Evolutionary conservation across 371 early-diverging fungal genomes (phyloP), one percentile per base, ranked within the genome.

Genomic region (Mucor plumbeus): DNA sequence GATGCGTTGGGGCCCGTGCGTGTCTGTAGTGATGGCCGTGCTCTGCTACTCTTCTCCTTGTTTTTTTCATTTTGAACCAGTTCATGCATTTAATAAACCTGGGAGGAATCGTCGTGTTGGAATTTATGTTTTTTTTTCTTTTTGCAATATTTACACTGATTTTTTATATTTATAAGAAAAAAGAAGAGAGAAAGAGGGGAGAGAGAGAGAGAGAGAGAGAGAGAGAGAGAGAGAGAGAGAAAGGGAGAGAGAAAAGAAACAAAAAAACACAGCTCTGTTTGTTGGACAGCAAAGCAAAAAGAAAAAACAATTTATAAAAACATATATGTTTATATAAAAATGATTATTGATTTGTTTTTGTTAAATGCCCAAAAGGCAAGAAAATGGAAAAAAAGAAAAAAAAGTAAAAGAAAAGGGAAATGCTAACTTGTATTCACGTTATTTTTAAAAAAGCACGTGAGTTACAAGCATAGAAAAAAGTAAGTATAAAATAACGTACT

Each of bases 1-100:
- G 26, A 59, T 60, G 69, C 65, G 59, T 53, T 66, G 53, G 70
- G 76, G 78, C 73, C 78, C 76, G 78, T 78, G 78, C 78, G 78
- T 71, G 71, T 60, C 19, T 60, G 60, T 60, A 33, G 48, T 69
- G 54, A 54, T 66, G 71, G 62, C 68, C 72, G 68, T 67, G 72
- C 65, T 68, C 65, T 62, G 57, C 66, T 69, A 44, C 31, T 53
- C 53, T 31, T 53, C 53, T 48, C 66, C 65, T 70, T 67, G 64
- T 65, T 75, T 65, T 69, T 77, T 67, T 73, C 73, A 64, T 73
- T 73, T 64, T 76, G 67, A 59, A 60, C 69, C 63, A 40, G 64
- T 69, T 70, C 69, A 69, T 74, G 64, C 71, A 72, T 72, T 72
- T 65, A 71, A 59, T 50, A 57, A 60, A 56, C 36, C 56, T 38